Conservation (phyloP, 495 filamentous ascomycete species). For the Niebla homalea region DNA sequence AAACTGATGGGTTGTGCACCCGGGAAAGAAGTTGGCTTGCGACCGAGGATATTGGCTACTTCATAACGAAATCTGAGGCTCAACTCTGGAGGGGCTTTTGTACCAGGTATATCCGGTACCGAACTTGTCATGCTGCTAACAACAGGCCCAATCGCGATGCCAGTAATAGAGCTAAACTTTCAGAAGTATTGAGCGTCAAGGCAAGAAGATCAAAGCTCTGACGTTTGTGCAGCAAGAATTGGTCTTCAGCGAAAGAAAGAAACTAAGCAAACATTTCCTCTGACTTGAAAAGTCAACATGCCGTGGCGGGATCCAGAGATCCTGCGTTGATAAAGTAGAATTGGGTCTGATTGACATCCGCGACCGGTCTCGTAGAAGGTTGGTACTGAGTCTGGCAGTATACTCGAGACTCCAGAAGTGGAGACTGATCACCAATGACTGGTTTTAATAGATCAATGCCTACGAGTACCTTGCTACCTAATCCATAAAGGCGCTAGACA, state of each 20-base stretch:
- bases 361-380: too few species aligned
- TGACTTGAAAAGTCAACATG: too few species aligned
- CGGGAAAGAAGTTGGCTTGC: constrained; percentile 56
- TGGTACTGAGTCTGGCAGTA: too few species aligned
- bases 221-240: neutral
- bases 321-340: too few species aligned
- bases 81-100: constrained; percentile 46
- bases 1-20: constrained; percentile 95
- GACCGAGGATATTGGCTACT: constrained; percentile 62
- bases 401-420: too few species aligned
- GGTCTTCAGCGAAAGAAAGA: neutral
- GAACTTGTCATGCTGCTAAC: constrained; percentile 11
- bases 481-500: too few species aligned
- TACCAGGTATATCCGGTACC: constrained; percentile 34
- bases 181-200: too few species aligned
- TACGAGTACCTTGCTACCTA: too few species aligned
- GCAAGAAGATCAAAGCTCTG: neutral
- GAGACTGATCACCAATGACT: too few species aligned
- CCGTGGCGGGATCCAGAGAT: too few species aligned
- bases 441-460: too few species aligned
- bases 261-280: neutral
- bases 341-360: too few species aligned
- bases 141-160: neutral
- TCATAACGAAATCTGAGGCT: constrained; percentile 50
- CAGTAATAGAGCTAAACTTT: neutral